Conservation (phyloP, 129 eudicot genomes). For the Daucus carota region DNA sequence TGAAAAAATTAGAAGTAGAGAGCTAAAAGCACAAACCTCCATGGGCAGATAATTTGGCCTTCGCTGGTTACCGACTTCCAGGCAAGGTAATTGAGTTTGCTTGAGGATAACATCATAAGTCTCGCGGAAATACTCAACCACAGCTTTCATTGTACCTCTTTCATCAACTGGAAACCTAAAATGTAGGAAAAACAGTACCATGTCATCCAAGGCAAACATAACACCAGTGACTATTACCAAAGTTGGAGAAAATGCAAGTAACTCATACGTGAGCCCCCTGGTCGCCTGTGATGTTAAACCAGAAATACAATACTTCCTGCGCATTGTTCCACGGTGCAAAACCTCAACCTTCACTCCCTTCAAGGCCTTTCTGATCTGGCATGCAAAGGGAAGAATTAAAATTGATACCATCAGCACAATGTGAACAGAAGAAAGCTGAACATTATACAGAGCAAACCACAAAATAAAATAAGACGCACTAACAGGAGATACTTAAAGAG, state of each 20-base stretch:
- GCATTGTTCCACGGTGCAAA: constrained; percentile 92
- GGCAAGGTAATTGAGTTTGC: constrained; percentile 86
- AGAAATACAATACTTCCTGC: constrained; percentile 85
- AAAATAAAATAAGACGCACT: background rate
- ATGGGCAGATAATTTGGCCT: constrained; percentile 85
- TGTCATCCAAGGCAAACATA: constrained; percentile 19
- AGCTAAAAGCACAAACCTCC: constrained; percentile 49
- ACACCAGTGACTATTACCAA: constrained; percentile 29
- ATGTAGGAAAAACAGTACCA: background rate
- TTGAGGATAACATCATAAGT: constrained; percentile 69
- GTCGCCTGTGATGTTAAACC: constrained; percentile 95
- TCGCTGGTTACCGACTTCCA: constrained; percentile 89
- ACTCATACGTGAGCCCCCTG: constrained; percentile 74
- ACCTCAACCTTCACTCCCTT: constrained; percentile 97
- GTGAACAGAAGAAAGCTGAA: background rate
- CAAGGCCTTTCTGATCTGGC: constrained; percentile 85
- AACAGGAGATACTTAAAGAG: background rate
- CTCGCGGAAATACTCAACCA: constrained; percentile 79
- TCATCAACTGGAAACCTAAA: constrained; percentile 86
- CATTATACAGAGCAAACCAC: background rate
- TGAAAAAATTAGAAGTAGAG: background rate
- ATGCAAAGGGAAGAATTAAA: background rate
- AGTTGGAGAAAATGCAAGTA: background rate
- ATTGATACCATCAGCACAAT: background rate
- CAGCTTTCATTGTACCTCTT: constrained; percentile 76